phyloP scores from a whole-genome alignment of 441 rosid genomes.

The Gossypium davidsonii region DNA sequence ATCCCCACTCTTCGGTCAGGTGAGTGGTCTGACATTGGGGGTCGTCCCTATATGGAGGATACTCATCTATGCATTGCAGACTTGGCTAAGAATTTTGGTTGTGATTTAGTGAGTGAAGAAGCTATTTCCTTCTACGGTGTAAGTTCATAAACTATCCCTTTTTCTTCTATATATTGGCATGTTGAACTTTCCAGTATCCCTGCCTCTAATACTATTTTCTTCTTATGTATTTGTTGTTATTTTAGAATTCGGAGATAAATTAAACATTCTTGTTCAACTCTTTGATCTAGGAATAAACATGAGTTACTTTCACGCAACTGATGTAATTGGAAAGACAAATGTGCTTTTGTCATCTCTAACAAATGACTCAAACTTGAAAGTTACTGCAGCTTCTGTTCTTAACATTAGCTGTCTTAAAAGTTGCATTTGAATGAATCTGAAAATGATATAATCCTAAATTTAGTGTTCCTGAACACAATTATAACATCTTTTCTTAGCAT shows the following conservation, averaged over 20 bases:
- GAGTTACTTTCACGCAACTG: neutral
- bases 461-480: neutral
- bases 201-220: neutral
- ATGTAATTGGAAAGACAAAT: neutral
- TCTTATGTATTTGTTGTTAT: neutral
- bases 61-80: slow-evolving; percentile 50
- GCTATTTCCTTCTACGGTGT: slow-evolving; percentile 60
- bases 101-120: slow-evolving; percentile 25
- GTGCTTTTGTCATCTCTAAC: neutral
- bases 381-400: neutral
- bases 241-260: neutral
- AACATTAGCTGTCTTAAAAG: neutral
- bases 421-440: neutral
- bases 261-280: neutral
- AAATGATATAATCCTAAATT: neutral
- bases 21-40: slow-evolving; percentile 62
- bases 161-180: neutral
- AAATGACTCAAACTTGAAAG: neutral
- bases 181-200: neutral
- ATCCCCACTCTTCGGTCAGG: slow-evolving; percentile 51
- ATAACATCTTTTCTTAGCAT: neutral
- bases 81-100: slow-evolving; percentile 47
- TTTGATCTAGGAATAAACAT: neutral
- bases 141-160: slow-evolving; percentile 20
- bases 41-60: slow-evolving; percentile 54